Evolutionary conservation across 306 rosid genomes (phyloP).

Genomic region (Hippophae rhamnoides): DNA sequence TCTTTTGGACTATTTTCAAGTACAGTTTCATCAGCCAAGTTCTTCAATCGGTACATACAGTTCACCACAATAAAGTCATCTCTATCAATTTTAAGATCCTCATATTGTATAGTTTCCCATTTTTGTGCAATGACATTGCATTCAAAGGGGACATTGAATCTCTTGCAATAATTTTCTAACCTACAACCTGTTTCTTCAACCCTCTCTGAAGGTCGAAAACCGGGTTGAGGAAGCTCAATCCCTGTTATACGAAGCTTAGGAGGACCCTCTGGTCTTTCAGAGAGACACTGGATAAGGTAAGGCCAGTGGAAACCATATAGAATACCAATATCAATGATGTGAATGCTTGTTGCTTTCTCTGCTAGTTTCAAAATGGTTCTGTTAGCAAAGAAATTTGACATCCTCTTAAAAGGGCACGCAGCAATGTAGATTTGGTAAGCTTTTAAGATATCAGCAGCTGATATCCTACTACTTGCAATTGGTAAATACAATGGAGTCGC

Average conservation of each 20-base stretch:
- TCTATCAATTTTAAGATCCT: constrained; percentile 45
- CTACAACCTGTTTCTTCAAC: constrained; percentile 53
- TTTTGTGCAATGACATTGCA: constrained; percentile 45
- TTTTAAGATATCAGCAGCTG: constrained; percentile 47
- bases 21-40: constrained; percentile 52
- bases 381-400: constrained; percentile 36
- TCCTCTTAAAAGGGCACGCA: constrained; percentile 46
- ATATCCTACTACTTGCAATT: constrained; percentile 8
- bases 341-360: constrained; percentile 33
- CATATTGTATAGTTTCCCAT: constrained; percentile 48
- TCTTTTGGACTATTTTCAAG: constrained; percentile 48
- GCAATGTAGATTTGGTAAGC: constrained; percentile 42
- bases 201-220: constrained; percentile 69
- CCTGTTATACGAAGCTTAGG: constrained; percentile 51
- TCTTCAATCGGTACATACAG: constrained; percentile 53
- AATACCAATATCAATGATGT: constrained; percentile 65
- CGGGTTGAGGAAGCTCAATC: constrained; percentile 61
- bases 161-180: constrained; percentile 42
- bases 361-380: constrained; percentile 29
- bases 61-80: constrained; percentile 44
- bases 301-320: constrained; percentile 84
- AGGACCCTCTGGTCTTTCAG: constrained; percentile 43
- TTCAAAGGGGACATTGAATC: constrained; percentile 49
- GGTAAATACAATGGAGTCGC: constrained; percentile 27
- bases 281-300: constrained; percentile 43